These are phyloP conservation scores for Pseudonitzschia pungens DNA, from an alignment of 108 stramenopile genomes.

Conservation along the genomic window DNA sequence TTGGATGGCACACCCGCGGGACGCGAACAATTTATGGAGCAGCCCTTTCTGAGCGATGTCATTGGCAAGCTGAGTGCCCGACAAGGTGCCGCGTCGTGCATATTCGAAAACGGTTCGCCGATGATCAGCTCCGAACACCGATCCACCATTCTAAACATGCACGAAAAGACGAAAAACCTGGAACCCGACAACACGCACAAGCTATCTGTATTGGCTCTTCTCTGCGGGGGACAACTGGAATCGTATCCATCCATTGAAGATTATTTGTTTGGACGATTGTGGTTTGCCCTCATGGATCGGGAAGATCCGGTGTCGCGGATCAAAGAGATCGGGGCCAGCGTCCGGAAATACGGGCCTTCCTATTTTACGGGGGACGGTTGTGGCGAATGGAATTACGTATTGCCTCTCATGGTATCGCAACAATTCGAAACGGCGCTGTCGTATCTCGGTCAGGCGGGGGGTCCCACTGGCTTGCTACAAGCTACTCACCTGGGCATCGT, in stretches of 20 bases:
- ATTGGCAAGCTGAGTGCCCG: constrained; percentile 15
- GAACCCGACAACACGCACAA: constrained; percentile 38
- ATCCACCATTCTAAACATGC: constrained; percentile 23
- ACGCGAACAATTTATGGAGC: constrained; percentile 19
- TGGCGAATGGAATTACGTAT: constrained; percentile 74
- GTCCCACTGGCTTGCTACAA: constrained; percentile 64
- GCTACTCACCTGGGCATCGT: constrained; percentile 66
- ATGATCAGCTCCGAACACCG: constrained; percentile 19
- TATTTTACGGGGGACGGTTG: constrained; percentile 66
- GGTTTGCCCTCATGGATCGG: constrained; percentile 52
- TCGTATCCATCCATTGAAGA: constrained; percentile 71
- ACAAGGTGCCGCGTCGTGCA: constrained; percentile 28
- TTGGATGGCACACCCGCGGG: constrained; percentile 10
- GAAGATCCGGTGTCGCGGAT: constrained; percentile 42
- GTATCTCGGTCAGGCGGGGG: constrained; percentile 65
- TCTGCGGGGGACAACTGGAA: constrained; percentile 28
- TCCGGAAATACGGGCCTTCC: constrained; percentile 69
- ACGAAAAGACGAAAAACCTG: constrained; percentile 28
- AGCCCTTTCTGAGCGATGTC: constrained; percentile 14
- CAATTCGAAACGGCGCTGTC: constrained; percentile 71
- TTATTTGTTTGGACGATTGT: constrained; percentile 67
- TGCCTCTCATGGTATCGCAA: constrained; percentile 69
- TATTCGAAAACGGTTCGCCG: constrained; percentile 32
- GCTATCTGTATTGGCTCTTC: constrained; percentile 37
- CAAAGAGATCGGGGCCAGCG: constrained; percentile 46